These are phyloP conservation scores for Physcomitrium patens DNA, from an alignment of 225 moss, liverwort and hornwort species.

Conservation along the genomic window DNA sequence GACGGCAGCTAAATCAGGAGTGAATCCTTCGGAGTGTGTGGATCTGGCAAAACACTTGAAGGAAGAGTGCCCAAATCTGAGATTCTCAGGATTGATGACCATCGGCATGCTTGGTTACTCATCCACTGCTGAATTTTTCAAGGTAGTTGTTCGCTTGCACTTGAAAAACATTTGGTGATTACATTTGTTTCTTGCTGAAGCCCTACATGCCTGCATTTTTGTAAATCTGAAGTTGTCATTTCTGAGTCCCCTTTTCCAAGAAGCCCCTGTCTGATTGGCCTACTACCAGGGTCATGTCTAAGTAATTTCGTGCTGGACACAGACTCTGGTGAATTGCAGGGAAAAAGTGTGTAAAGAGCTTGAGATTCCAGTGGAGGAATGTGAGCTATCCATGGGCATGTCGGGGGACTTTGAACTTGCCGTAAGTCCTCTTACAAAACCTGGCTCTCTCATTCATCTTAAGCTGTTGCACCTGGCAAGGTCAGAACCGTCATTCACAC, in stretches of 20 bases:
- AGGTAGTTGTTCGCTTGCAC: slow-evolving; percentile 37
- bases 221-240: slow-evolving; percentile 5
- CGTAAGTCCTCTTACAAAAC: slow-evolving; percentile 38
- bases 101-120: slow-evolving; percentile 95
- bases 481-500: neutral
- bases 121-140: slow-evolving; percentile 86
- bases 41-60: slow-evolving; percentile 85
- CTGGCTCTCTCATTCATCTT: neutral
- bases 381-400: slow-evolving; percentile 98
- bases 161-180: neutral
- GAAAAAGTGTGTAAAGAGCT: slow-evolving; percentile 76
- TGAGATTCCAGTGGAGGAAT: slow-evolving; percentile 67
- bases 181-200: neutral
- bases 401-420: slow-evolving; percentile 92
- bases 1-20: slow-evolving; percentile 86
- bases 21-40: slow-evolving; percentile 80
- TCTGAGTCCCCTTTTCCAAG: neutral
- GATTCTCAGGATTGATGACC: slow-evolving; percentile 91
- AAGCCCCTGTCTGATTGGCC: neutral
- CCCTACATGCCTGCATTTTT: neutral
- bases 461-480: neutral
- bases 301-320: slow-evolving; percentile 20
- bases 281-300: neutral
- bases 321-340: slow-evolving; percentile 81
- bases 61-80: slow-evolving; percentile 81